These are phyloP conservation scores for Russula foetens DNA, from an alignment of 768 basidiomycete species.

Conservation along the genomic window DNA sequence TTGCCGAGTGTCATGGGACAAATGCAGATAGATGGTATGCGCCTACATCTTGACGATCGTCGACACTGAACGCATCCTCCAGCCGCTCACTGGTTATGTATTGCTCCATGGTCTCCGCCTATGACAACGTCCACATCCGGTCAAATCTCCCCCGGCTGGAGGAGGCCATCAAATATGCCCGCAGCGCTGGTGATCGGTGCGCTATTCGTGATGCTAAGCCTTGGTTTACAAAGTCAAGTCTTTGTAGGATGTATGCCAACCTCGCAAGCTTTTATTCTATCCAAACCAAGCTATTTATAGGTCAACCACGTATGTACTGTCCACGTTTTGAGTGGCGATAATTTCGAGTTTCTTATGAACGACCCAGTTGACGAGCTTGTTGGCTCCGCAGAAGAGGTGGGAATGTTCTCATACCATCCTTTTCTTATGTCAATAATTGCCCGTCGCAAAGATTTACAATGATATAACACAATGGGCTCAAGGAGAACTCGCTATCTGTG, in stretches of 20 bases:
- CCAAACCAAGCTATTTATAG: constrained; percentile 46
- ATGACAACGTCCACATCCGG: constrained; percentile 57
- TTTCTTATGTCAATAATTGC: neutral
- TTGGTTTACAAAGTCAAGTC: neutral
- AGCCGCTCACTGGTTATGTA: constrained; percentile 58
- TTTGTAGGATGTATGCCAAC: constrained; percentile 48
- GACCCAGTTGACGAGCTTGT: constrained; percentile 49
- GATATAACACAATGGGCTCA: constrained; percentile 51
- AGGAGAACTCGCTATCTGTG: constrained; percentile 44
- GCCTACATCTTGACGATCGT: neutral
- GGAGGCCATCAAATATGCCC: constrained; percentile 55
- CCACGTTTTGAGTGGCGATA: neutral
- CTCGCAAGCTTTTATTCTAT: constrained; percentile 51
- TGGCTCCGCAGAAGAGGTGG: constrained; percentile 53
- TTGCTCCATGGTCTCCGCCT: constrained; percentile 56
- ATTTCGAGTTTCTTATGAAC: neutral
- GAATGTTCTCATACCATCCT: neutral
- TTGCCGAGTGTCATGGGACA: constrained; percentile 58
- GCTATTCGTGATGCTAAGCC: neutral
- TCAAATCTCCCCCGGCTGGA: constrained; percentile 53
- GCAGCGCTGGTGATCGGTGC: constrained; percentile 60
- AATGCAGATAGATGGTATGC: constrained; percentile 59
- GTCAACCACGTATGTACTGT: constrained; percentile 47
- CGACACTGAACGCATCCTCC: constrained; percentile 5
- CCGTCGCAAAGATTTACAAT: constrained; percentile 38